Evolutionary conservation across 768 basidiomycete species (phyloP).

Genomic region (Naematelia encephala): DNA sequence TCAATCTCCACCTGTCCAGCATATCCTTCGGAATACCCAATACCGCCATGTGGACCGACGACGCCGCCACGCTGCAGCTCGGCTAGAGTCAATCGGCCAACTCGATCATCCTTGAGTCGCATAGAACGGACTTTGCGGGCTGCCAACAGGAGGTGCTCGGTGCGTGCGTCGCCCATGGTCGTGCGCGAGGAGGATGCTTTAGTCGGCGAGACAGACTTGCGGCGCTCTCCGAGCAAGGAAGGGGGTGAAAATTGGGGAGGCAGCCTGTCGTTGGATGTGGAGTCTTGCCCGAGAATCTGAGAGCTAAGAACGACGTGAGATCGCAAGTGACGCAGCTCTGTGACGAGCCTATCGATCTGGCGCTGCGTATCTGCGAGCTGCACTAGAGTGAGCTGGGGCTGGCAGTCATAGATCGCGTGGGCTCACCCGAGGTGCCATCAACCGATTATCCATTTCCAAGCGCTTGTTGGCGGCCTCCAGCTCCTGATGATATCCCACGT

Average conservation of each 20-base stretch:
- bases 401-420: not conserved
- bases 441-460: conserved; percentile 46
- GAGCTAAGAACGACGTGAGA: conserved; percentile 31
- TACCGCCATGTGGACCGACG: conserved; percentile 44
- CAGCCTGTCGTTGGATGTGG: not conserved
- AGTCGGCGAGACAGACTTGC: conserved; percentile 19
- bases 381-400: not conserved
- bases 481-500: conserved; percentile 47
- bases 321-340: conserved; percentile 37
- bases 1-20: conserved; percentile 22
- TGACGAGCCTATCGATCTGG: conserved; percentile 45
- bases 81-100: conserved; percentile 37
- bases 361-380: conserved; percentile 44
- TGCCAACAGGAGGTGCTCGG: conserved; percentile 43
- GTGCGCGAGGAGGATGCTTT: conserved; percentile 8
- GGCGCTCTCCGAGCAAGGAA: not conserved
- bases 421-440: conserved; percentile 46
- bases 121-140: conserved; percentile 34
- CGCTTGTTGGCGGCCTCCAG: conserved; percentile 45
- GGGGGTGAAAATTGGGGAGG: not conserved
- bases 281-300: not conserved
- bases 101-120: conserved; percentile 18
- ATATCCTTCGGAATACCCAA: conserved; percentile 45
- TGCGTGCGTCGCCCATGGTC: conserved; percentile 43
- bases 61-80: conserved; percentile 37